phyloP scores from a whole-genome alignment of 2,329 filamentous ascomycete species.

The Furcasterigmium furcatum region DNA sequence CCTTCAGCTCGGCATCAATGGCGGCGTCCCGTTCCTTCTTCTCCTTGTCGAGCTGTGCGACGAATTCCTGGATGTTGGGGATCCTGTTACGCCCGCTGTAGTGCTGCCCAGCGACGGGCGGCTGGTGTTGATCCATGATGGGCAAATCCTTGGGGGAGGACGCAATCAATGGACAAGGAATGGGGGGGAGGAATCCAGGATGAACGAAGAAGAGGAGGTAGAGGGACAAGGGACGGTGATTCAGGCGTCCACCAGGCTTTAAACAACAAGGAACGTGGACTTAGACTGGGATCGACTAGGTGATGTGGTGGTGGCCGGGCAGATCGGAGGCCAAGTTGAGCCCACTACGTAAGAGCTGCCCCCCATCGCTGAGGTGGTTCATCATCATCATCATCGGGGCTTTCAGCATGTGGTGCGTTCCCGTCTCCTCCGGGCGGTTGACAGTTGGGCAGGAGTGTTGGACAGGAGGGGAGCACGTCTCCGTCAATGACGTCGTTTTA shows the following conservation, averaged over 20 bases:
- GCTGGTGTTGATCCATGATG: slow-evolving; percentile 24
- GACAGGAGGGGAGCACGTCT: not conserved
- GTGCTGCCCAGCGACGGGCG: slow-evolving; percentile 55
- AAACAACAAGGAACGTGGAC: too few species aligned
- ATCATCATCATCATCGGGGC: not conserved
- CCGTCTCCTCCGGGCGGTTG: not conserved
- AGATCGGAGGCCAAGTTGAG: too few species aligned
- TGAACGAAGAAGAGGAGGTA: not conserved
- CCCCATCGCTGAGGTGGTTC: not conserved
- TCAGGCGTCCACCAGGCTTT: too few species aligned
- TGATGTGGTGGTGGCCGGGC: too few species aligned
- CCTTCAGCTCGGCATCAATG: slow-evolving; percentile 57
- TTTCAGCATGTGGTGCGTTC: slow-evolving; percentile 3
- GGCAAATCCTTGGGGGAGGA: not conserved
- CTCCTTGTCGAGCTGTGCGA: slow-evolving; percentile 73
- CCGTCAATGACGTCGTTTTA: slow-evolving; percentile 3
- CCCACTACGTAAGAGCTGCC: not conserved
- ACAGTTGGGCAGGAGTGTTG: not conserved
- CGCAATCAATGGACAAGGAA: not conserved
- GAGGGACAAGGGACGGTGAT: not conserved
- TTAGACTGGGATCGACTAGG: too few species aligned
- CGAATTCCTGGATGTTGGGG: slow-evolving; percentile 82
- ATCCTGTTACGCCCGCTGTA: slow-evolving; percentile 84
- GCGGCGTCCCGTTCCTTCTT: slow-evolving; percentile 72
- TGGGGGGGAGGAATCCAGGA: not conserved